These are phyloP conservation scores for Hymenoscyphus salicellus DNA, from an alignment of 2,329 filamentous ascomycete genomes.

Conservation along the genomic window DNA sequence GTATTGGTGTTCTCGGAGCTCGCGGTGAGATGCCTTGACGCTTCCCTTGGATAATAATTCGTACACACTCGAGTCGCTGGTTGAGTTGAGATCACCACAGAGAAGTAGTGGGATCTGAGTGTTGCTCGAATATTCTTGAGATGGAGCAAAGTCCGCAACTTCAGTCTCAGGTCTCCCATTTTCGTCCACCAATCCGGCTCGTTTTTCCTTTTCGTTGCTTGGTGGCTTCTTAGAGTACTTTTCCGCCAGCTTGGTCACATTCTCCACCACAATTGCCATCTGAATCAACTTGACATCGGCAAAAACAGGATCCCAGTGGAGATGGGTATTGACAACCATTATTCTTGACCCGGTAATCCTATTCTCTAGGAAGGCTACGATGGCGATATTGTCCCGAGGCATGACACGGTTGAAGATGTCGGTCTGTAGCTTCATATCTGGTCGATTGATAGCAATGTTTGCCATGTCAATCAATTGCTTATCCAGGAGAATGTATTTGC, in stretches of 20 bases:
- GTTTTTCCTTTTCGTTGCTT: constrained; percentile 69
- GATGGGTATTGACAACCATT: constrained; percentile 89
- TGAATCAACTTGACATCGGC: constrained; percentile 96
- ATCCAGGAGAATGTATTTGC: constrained; percentile 90
- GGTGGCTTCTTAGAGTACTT: constrained; percentile 77
- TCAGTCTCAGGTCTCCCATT: constrained; percentile 49
- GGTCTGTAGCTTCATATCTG: constrained; percentile 95
- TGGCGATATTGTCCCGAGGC: constrained; percentile 95
- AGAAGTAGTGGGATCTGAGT: constrained; percentile 87
- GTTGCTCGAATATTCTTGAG: constrained; percentile 79
- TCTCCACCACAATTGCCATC: constrained; percentile 91
- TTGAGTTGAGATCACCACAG: constrained; percentile 96
- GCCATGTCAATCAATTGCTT: constrained; percentile 93
- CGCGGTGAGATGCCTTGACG: constrained; percentile 73
- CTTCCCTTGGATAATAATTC: constrained; percentile 81
- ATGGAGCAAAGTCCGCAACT: constrained; percentile 65
- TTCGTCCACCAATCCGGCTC: constrained; percentile 39
- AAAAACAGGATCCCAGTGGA: constrained; percentile 89
- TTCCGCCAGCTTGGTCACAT: constrained; percentile 80
- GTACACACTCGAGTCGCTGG: constrained; percentile 81
- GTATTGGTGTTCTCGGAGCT: constrained; percentile 79
- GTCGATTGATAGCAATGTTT: constrained; percentile 85
- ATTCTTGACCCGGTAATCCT: constrained; percentile 83
- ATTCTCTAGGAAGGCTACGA: constrained; percentile 90
- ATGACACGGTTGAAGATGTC: constrained; percentile 98